phyloP scores from a whole-genome alignment of 2,329 filamentous ascomycete species.

The Rhinocladiella similis region DNA sequence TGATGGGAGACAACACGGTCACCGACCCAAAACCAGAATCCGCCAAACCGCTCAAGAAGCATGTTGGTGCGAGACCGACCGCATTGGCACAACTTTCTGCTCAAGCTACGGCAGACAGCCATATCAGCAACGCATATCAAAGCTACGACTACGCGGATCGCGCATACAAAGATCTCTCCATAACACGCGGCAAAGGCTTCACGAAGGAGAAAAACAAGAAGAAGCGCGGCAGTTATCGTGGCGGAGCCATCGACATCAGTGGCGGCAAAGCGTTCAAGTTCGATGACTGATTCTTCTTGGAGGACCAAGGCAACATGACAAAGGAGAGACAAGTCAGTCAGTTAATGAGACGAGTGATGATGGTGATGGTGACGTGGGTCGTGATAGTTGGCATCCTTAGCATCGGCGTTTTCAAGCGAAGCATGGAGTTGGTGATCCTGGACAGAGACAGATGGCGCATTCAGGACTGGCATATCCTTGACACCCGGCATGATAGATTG shows the following conservation, averaged over 20 bases:
- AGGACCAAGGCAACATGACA: conserved; percentile 16
- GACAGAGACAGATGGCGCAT: too few relatives aligned
- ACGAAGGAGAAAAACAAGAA: conserved; percentile 99
- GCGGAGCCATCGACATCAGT: conserved; percentile 80
- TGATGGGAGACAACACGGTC: conserved; percentile 19
- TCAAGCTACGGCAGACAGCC: conserved; percentile 66
- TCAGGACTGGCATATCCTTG: too few relatives aligned
- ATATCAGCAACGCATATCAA: conserved; percentile 79
- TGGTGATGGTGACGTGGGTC: too few relatives aligned
- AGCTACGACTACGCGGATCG: conserved; percentile 84
- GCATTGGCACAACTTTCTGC: conserved; percentile 75
- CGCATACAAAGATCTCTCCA: conserved; percentile 82
- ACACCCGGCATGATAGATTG: too few relatives aligned
- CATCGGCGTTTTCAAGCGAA: not conserved
- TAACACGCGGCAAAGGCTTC: conserved; percentile 94
- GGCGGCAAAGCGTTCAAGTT: conserved; percentile 90
- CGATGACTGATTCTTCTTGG: conserved; percentile 64
- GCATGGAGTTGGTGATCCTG: conserved; percentile 38
- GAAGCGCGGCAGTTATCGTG: conserved; percentile 86
- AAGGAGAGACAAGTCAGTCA: too few relatives aligned
- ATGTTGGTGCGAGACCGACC: conserved; percentile 59
- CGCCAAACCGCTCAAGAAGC: conserved; percentile 39
- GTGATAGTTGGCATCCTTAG: not conserved
- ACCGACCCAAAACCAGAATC: conserved; percentile 21
- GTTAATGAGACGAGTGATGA: too few relatives aligned